Evolutionary conservation across 352 stramenopile species (phyloP), one percentile per base, ranked within the genome.

Genomic region (Pythium phragmitis): DNA sequence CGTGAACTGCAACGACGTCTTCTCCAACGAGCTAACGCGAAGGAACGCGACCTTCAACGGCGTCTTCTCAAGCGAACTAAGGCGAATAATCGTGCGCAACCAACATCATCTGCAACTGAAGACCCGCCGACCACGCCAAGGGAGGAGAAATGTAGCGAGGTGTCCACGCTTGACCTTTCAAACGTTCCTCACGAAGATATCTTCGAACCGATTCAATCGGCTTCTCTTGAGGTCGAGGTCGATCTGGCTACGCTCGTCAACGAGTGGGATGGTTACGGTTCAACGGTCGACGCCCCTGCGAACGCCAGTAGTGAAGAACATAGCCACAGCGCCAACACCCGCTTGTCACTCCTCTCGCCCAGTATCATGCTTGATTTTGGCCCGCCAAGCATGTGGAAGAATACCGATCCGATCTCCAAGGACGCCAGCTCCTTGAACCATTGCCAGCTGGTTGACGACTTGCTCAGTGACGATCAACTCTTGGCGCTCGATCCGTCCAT

Each of bases 321-420:
- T 14, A 52, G 4, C 46, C 21, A 52, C 46, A 52, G 4, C 46
- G 39, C 2, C 46, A 16, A 34, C 26, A 52, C 26, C 28, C 13
- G 28, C 33, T 37, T 14, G 5, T 39, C 53, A 3, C 48, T 57
- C 9, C 36, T 33, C 23, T 48, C 70, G 1, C 73, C 70, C 2
- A 48, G 57, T 7, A 37, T 86, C 26, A 48, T 80, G 1, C 73
- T 88, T 34, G 77, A 89, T 61, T 88, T 87, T 57, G 80, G 78
- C 26, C 61, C 77, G 3, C 76, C 78, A 19, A 88, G 75, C 50
- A 65, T 69, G 52, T 84, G 78, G 76, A 46, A 77, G 76, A 46
- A 76, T 45, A 19, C 47, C 33, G 69, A 83, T 55, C 71, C 76
- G 7, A 51, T 46, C 28, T 23, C 43, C 36, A 83, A 80, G 23